These are phyloP conservation scores for Echites panduratus DNA, from an alignment of 257 asterid genomes.

Conservation along the genomic window DNA sequence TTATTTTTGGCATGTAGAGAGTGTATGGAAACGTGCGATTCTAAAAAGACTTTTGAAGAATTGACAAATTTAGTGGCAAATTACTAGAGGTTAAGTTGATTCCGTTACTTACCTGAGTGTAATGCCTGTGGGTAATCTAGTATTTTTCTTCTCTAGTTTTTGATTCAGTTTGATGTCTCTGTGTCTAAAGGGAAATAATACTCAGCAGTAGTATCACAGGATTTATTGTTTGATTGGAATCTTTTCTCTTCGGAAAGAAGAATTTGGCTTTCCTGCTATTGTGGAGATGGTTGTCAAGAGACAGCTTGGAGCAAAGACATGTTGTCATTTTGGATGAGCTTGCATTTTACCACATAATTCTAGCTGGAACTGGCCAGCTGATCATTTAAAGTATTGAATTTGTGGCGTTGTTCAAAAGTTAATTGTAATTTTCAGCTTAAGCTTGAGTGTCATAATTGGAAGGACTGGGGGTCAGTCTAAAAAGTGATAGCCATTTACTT, in stretches of 20 bases:
- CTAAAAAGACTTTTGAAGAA: background rate
- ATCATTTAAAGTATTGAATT: background rate
- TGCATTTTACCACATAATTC: background rate
- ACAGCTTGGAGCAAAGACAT: background rate
- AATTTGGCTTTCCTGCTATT: background rate
- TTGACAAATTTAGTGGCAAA: too few relatives aligned
- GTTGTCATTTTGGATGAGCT: background rate
- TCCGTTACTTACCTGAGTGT: background rate
- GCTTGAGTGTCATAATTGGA: background rate
- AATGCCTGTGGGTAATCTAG: background rate
- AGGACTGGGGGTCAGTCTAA: background rate
- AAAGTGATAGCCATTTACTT: background rate
- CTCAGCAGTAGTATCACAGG: background rate
- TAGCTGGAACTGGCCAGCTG: background rate
- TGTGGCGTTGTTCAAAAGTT: background rate
- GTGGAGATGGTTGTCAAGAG: background rate
- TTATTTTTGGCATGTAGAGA: background rate
- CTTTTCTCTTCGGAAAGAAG: background rate
- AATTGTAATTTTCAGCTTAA: background rate
- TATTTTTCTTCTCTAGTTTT: background rate
- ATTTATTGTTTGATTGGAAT: background rate
- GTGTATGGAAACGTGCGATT: background rate
- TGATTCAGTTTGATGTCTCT: background rate
- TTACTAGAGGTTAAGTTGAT: background rate
- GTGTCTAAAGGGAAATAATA: background rate